Base-by-base conservation (phyloP, 108 stramenopile species). In the Nitzschia sp. region DNA sequence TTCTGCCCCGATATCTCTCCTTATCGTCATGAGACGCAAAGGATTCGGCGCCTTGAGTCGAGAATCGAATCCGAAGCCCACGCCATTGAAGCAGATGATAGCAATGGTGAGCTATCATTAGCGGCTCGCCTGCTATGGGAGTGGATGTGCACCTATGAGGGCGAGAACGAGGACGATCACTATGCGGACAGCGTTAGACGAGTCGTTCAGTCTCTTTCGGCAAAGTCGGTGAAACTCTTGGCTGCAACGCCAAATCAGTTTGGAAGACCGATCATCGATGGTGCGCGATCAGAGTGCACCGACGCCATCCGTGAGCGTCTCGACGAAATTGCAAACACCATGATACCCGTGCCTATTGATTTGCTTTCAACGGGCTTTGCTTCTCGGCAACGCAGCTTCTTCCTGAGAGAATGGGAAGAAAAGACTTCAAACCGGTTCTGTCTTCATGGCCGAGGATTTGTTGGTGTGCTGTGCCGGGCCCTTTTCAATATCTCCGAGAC, bases 131-230 rank as follows among this genome's bases (percentile, higher is more conserved):
- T 29, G 0, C 38, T 79, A 19, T 86, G 85, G 85, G 41, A 75
- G 0, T 86, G 80, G 80, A 46, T 86, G 30, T 86, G 85, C 56
- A 80, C 72, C 13, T 80, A 67, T 66, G 53, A 58, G 27, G 74
- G 64, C 27, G 73, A 62, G 2, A 32, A 67, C 46, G 22, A 23
- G 3, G n/a, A 52, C 15, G 79, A 62, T 53, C 58, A 71, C 56
- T 80, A 80, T 45, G 53, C 54, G 4, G 36, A 58, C 6, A 78
- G 58, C 53, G 71, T 86, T 3, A 25, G 50, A 19, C 53, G 76
- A n/a, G 72, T 86, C 28, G 34, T 78, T 19, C 30, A 78, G 25
- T n/a, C 35, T 13, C 62, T 86, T 4, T 28, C 76, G 8, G 27
- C 26, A 2, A 27, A 45, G 32, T 25, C 68, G 23, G 57, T 86